A percentile compares a stretch with the other conserved stretches of the same genome.
These are phyloP conservation scores for Nitzschia inconspicua DNA, from an alignment of 108 stramenopile species.

Conservation along the genomic window DNA sequence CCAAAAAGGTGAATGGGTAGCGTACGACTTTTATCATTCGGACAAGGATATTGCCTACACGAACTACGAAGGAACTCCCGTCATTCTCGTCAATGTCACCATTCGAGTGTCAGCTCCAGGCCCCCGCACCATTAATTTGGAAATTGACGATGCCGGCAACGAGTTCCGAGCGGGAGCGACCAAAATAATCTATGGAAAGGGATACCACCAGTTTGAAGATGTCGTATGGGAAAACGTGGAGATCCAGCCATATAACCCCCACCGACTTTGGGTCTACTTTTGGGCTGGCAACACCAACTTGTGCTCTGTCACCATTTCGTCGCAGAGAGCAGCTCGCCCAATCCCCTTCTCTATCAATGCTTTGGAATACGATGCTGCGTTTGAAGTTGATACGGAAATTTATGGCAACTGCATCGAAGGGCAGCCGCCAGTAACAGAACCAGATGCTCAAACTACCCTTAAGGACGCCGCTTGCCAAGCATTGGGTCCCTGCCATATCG, in stretches of 20 bases:
- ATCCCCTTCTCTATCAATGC: not conserved
- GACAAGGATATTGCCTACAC: not conserved
- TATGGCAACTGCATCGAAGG: not conserved
- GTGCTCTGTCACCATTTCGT: not conserved
- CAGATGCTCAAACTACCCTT: slow-evolving; percentile 3
- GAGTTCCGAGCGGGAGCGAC: not conserved
- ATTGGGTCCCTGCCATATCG: not conserved
- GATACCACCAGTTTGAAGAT: not conserved
- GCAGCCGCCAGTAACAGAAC: not conserved
- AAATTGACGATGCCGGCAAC: not conserved
- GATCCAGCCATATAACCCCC: not conserved
- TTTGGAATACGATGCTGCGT: not conserved
- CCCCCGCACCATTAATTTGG: not conserved
- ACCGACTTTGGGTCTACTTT: not conserved
- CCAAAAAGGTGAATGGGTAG: not conserved
- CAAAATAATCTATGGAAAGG: not conserved
- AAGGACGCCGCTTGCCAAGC: not conserved
- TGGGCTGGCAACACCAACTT: not conserved
- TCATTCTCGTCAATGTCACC: not conserved
- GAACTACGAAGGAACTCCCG: not conserved
- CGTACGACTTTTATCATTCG: not conserved
- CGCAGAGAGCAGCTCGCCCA: not conserved
- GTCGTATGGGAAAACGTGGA: not conserved
- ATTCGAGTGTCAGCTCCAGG: not conserved
- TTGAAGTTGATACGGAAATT: not conserved